phyloP scores from a whole-genome alignment of 306 rosid genomes.

The Phaseolus lunatus region DNA sequence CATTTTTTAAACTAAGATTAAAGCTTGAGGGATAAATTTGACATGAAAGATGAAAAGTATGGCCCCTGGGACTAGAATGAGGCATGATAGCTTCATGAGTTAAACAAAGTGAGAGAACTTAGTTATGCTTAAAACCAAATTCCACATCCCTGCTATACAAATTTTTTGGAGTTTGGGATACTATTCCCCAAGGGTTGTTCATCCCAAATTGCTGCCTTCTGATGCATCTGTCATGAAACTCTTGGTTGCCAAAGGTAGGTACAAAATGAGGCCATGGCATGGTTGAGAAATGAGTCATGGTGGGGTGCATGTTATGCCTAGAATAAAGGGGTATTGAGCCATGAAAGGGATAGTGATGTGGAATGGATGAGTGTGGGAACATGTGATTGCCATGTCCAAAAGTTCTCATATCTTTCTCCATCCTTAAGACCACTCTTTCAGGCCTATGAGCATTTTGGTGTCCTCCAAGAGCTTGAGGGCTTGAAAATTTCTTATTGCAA shows the following conservation, averaged over 20 bases:
- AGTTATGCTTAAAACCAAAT: too few relatives aligned
- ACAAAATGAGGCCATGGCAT: neutral
- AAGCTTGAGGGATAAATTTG: too few relatives aligned
- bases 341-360: neutral
- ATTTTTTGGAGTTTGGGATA: too few relatives aligned
- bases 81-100: too few relatives aligned
- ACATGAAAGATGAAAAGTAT: too few relatives aligned
- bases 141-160: neutral
- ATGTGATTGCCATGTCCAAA: neutral
- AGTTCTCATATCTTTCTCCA: neutral
- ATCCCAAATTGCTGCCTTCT: neutral
- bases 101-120: too few relatives aligned
- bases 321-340: neutral
- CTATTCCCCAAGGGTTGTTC: neutral
- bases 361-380: neutral
- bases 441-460: slow-evolving; percentile 77
- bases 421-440: slow-evolving; percentile 52
- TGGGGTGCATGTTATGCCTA: neutral
- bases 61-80: too few relatives aligned
- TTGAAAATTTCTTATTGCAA: slow-evolving; percentile 48
- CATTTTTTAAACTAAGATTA: too few relatives aligned
- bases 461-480: slow-evolving; percentile 72
- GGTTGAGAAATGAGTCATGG: neutral
- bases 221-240: neutral
- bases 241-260: neutral